A percentile compares a stretch with the other conserved stretches of the same genome.
Evolutionary conservation across 441 rosid genomes (phyloP).

Genomic region (Manihot esculenta): DNA sequence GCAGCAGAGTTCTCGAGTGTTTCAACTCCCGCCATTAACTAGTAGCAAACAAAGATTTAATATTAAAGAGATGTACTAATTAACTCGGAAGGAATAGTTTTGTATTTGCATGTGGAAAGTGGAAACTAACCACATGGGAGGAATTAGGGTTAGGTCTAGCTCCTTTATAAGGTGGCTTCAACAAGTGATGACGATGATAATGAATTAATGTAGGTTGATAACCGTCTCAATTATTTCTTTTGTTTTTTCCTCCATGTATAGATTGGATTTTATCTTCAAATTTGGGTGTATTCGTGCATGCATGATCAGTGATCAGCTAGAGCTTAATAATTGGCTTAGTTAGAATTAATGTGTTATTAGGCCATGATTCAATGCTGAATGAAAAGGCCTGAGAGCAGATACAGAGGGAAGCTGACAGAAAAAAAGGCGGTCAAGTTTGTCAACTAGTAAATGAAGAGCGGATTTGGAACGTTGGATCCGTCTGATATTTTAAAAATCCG

Average conservation of each 20-base stretch:
- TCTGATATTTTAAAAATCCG: conserved; percentile 33
- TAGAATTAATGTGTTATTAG: background rate
- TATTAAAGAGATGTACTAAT: background rate
- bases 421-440: conserved; percentile 47
- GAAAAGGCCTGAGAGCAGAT: background rate
- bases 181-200: conserved; percentile 14
- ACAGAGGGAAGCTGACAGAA: conserved; percentile 40
- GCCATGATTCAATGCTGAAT: background rate
- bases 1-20: conserved; percentile 22
- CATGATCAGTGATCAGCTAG: too few relatives aligned
- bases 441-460: conserved; percentile 31
- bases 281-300: background rate
- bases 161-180: conserved; percentile 14
- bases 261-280: conserved; percentile 17
- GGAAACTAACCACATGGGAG: conserved; percentile 19
- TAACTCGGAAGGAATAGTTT: background rate
- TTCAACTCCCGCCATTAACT: conserved; percentile 37
- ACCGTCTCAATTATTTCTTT: conserved; percentile 29
- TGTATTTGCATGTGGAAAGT: conserved; percentile 20
- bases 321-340: too few relatives aligned
- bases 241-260: too few relatives aligned
- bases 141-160: background rate
- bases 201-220: conserved; percentile 5
- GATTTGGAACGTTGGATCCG: conserved; percentile 34
- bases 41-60: background rate